phyloP scores from a whole-genome alignment of 164 flowering plant species.

The Tetracentron sinense region DNA sequence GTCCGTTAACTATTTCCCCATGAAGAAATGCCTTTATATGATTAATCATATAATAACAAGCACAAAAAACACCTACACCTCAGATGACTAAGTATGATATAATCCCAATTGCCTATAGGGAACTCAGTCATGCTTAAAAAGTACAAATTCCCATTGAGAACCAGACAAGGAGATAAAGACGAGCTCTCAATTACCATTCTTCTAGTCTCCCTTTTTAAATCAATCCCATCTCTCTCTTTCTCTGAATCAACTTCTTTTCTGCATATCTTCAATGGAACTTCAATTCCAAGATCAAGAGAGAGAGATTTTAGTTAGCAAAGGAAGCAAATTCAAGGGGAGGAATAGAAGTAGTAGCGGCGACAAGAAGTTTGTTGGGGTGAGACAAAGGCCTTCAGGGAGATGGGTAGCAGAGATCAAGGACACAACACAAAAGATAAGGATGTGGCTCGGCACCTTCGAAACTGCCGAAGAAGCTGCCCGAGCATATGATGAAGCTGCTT shows the following conservation, averaged over 20 bases:
- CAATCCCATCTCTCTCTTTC: constrained; percentile 12
- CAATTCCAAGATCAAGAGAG: constrained; percentile 32
- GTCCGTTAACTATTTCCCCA: too few species aligned
- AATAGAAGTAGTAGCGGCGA: constrained; percentile 19
- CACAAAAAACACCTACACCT: constrained; percentile 3
- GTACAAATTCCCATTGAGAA: constrained; percentile 17
- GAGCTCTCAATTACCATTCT: constrained; percentile 22
- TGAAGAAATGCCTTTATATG: not conserved
- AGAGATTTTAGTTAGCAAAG: constrained; percentile 13
- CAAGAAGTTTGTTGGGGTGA: constrained; percentile 70
- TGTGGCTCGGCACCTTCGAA: constrained; percentile 90
- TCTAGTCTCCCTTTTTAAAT: constrained; percentile 11
- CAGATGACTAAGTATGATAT: constrained; percentile 9
- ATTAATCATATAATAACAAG: not conserved
- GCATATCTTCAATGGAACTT: constrained; percentile 42
- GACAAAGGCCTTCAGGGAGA: constrained; percentile 85
- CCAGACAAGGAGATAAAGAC: constrained; percentile 27
- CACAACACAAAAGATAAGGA: constrained; percentile 81
- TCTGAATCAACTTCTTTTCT: not conserved
- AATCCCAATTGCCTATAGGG: constrained; percentile 13
- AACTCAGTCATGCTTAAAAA: constrained; percentile 33
- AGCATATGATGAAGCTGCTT: constrained; percentile 87
- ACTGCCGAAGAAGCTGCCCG: constrained; percentile 82
- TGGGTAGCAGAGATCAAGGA: constrained; percentile 93
- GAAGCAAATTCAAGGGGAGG: constrained; percentile 40